Evolutionary conservation across 176 grass and related monocot species (phyloP), one percentile per base, ranked within the genome.

Genomic region (Cenchrus purpureus): DNA sequence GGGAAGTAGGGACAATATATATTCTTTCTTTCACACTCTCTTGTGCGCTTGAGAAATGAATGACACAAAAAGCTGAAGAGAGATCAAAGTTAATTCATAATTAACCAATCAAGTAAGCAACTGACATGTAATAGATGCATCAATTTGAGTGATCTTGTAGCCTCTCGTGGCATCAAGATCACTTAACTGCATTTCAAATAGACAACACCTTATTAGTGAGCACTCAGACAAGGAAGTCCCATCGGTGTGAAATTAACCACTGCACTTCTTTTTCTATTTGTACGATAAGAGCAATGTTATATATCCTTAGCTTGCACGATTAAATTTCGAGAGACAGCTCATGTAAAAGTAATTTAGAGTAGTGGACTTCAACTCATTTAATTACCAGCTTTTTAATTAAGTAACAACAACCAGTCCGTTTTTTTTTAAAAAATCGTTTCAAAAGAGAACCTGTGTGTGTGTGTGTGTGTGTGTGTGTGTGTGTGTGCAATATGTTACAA

Each of bases 271-370:
- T 5, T 34, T 22, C 15, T 54, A 1, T 49, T 22, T 22, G 79
- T 83, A 65, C 49, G 12, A 17, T 29, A 48, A 79, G 25, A 73
- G 48, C 74, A 79, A 79, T 59, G 7, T 72, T 34, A 16, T 7
- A 25, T 40, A 40, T 40, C 31, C 11, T 10, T 65, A 65, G 62
- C 62, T 81, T 46, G 48, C 12, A 84, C 37, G 74, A 49, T 16
- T 63, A 71, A 44, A 71, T 45, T 55, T 65, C 52, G 80, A 83
- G 80, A 83, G 80, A 77, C 65, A 32, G 31, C 80, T 65, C 79
- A 0, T 77, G 42, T 55, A 65, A 45, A 77, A 17, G 34, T 61
- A 64, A 83, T 29, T 20, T 8, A n/a, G 73, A 88, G 25, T 11
- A 7, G 20, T 70, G 29, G 4, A 12, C 0, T 78, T 83, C n/a